A percentile compares a stretch with the other conserved stretches of the same genome.
Conservation (phyloP, 2,329 filamentous ascomycete genomes). For the Diplodia mutila region DNA sequence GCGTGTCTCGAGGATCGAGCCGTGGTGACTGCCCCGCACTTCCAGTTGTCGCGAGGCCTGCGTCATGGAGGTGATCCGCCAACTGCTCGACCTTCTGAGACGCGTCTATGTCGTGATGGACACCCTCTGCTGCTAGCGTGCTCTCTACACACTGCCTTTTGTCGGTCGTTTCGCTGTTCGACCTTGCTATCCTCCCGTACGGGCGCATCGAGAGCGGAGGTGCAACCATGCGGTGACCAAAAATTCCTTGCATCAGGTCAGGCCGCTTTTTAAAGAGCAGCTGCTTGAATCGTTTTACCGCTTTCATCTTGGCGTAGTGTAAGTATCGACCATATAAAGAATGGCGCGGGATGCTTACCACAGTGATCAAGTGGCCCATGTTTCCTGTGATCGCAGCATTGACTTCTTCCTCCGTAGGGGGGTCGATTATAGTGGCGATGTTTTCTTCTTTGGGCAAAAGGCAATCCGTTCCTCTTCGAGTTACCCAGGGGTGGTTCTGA, state of each 20-base stretch:
- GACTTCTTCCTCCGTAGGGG: constrained; percentile 87
- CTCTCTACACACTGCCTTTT: constrained; percentile 55
- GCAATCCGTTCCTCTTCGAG: constrained; percentile 74
- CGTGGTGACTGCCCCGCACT: constrained; percentile 10
- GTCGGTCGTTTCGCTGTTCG: constrained; percentile 56
- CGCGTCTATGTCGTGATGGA: constrained; percentile 53
- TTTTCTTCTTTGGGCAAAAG: constrained; percentile 85
- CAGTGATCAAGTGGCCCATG: constrained; percentile 82
- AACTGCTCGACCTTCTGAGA: constrained; percentile 37
- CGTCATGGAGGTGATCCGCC: constrained; percentile 32
- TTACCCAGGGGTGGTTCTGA: constrained; percentile 93
- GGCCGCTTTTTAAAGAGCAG: constrained; percentile 64
- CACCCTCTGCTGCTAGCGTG: constrained; percentile 57
- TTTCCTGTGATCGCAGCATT: constrained; percentile 88
- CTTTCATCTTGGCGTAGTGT: constrained; percentile 69
- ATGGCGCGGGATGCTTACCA: constrained; percentile 57
- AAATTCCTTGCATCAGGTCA: constrained; percentile 60
- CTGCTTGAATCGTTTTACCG: constrained; percentile 84
- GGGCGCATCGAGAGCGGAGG: constrained; percentile 59
- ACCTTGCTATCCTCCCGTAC: constrained; percentile 39
- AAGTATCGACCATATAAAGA: background rate
- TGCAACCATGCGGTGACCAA: constrained; percentile 63
- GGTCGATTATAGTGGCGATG: constrained; percentile 75
- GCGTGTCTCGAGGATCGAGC: constrained; percentile 16
- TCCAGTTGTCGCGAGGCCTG: constrained; percentile 1